Evolutionary conservation across 2,329 filamentous ascomycete species (phyloP).

Genomic region (Neocatenulostroma microsporum): DNA sequence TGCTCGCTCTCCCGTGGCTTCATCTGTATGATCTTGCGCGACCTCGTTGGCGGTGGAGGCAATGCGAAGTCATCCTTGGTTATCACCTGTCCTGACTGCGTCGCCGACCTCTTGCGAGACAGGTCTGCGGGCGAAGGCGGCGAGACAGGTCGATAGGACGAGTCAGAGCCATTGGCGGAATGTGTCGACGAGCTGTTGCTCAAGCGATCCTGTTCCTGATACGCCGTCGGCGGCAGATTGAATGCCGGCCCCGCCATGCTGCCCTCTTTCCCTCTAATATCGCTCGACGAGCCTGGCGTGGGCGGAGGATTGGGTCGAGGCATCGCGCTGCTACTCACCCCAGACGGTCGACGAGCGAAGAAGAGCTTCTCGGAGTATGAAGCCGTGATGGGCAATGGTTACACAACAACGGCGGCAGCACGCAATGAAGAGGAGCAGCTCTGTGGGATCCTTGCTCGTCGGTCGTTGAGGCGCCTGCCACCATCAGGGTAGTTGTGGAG

Average conservation of each 20-base stretch:
- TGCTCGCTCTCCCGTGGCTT: slow-evolving; percentile 53
- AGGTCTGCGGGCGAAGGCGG: slow-evolving; percentile 36
- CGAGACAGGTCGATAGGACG: slow-evolving; percentile 43
- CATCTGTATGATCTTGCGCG: slow-evolving; percentile 98
- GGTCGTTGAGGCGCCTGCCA: too few species aligned
- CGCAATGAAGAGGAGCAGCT: too few species aligned
- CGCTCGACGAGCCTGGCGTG: slow-evolving; percentile 71
- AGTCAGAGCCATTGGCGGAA: slow-evolving; percentile 43
- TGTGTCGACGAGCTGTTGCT: slow-evolving; percentile 42
- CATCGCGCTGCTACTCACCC: slow-evolving; percentile 42
- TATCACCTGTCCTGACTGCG: slow-evolving; percentile 17
- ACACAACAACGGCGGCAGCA: too few species aligned
- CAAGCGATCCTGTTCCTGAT: slow-evolving; percentile 41
- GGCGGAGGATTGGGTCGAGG: slow-evolving; percentile 59
- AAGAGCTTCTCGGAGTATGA: slow-evolving; percentile 22
- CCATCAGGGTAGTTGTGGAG: too few species aligned
- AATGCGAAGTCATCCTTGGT: slow-evolving; percentile 64
- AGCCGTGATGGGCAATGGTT: slow-evolving; percentile 22
- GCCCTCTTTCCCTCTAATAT: slow-evolving; percentile 64
- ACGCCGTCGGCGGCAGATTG: slow-evolving; percentile 68
- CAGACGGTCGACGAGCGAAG: slow-evolving; percentile 17
- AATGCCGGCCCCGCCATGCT: slow-evolving; percentile 60
- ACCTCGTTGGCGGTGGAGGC: slow-evolving; percentile 83
- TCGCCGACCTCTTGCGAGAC: slow-evolving; percentile 28
- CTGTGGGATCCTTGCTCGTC: too few species aligned